Percentiles rank a stretch among this genome's conserved stretches.
Conservation (phyloP, 228 moss, liverwort and hornwort genomes). For the Sphagnum fallax region DNA sequence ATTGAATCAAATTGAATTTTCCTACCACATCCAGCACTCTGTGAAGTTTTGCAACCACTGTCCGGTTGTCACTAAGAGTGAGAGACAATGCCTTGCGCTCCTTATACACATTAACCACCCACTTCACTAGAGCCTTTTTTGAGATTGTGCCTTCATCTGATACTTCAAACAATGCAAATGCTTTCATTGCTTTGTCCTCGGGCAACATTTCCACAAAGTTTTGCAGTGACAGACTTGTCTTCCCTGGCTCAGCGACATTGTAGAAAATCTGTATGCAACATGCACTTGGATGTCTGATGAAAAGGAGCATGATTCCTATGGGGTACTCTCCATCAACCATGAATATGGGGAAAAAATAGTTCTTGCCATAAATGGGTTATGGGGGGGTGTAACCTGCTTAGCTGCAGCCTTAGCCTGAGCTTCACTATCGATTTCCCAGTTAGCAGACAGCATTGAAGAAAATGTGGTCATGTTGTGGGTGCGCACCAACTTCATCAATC, state of each 20-base stretch:
- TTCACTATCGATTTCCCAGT: conserved; percentile 90
- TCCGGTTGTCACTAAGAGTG: conserved; percentile 94
- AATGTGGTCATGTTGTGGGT: conserved; percentile 94
- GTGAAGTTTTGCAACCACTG: conserved; percentile 97
- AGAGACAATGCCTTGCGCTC: conserved; percentile 94
- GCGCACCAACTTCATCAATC: conserved; percentile 95
- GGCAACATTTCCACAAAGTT: conserved; percentile 87
- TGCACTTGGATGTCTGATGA: no score
- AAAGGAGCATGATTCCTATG: no score
- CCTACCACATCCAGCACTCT: conserved; percentile 93
- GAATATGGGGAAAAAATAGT: no score
- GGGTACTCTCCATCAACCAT: no score
- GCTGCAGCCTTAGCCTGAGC: conserved; percentile 93
- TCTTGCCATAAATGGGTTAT: no score
- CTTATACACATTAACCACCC: conserved; percentile 98
- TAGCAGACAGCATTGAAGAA: conserved; percentile 83
- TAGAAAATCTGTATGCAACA: conserved; percentile 74
- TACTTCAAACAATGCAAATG: conserved; percentile 88
- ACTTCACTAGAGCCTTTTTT: conserved; percentile 90
- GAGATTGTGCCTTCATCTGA: conserved; percentile 72
- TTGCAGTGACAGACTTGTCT: conserved; percentile 64
- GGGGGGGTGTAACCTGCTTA: conserved; percentile 50
- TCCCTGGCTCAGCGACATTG: conserved; percentile 80
- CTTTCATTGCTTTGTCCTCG: conserved; percentile 89
- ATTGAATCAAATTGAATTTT: background rate